Evolutionary conservation across 257 asterid genomes (phyloP), one percentile per base, ranked within the genome.

Genomic region (Scutellaria baicalensis): DNA sequence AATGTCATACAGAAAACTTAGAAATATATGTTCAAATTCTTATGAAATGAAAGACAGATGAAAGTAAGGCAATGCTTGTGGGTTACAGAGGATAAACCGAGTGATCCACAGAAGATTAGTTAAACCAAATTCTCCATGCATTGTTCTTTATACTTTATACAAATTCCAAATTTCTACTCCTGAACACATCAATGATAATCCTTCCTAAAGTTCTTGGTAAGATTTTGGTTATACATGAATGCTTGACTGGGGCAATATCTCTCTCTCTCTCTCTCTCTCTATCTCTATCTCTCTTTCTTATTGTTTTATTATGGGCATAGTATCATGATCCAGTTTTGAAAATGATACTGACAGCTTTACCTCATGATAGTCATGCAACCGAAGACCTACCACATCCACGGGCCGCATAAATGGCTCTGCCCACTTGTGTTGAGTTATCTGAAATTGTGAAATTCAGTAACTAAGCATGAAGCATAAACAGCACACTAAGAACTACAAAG

Each of bases 391-490:
- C 72, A 92, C 98, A 62, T 92, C 98, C 78, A 92, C 98, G 18
- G 98, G 97, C 74, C 85, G 84, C 97, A 92, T 76, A 66, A 92
- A 92, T 45, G 98, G 98, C 72, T 74, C 89, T 10, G 97, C 95
- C 98, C 97, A 92, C 74, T 85, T 79, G 77, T 85, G 96, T 76
- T 81, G 90, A 78, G 86, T 90, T 71, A 92, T 80, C 98, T 92
- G 88, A 55, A 55, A 76, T 80, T 64, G 44, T 35, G 45, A 81
- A 64, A 56, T 50, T 71, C 44, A 63, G 48, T 43, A 27, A 27
- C 33, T 27, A 27, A 27, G 4, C 33, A 27, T 27, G 56, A 48
- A 43, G 40, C 16, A 27, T 9, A 57, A 50, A 27, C 33, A 42
- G 45, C 76, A 42, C 12, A 68, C 12, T 55, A 3, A 54, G 42